These are phyloP conservation scores for Neurospora sp. DNA, from an alignment of 495 filamentous ascomycete genomes.

Conservation along the genomic window DNA sequence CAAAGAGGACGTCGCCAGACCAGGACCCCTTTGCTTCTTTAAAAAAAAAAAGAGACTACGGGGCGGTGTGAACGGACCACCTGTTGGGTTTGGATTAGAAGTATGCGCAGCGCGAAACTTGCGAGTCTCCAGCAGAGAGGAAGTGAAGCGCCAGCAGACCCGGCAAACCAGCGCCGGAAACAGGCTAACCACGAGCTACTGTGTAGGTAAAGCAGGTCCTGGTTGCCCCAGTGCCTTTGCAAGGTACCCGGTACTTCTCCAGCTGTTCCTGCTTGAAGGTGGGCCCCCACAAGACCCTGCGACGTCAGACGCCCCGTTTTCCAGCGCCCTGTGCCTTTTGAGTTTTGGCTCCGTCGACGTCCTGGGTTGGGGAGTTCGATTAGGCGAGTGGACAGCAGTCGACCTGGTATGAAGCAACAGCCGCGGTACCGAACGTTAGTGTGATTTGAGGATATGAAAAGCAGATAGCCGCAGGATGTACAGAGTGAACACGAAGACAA, in stretches of 20 bases:
- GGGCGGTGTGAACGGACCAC: slow-evolving; percentile 2
- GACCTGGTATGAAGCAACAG: neutral
- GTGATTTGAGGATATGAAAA: neutral
- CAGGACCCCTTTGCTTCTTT: slow-evolving; percentile 12
- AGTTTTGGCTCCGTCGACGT: neutral
- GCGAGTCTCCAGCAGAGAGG: neutral
- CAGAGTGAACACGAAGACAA: neutral
- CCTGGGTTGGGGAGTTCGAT: neutral
- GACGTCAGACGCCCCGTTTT: neutral
- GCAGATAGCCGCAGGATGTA: neutral
- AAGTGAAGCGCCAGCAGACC: neutral
- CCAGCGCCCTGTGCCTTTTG: neutral
- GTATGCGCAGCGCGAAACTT: neutral
- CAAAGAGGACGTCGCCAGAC: neutral
- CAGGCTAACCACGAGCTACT: neutral
- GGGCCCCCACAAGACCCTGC: neutral
- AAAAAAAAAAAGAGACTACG: neutral
- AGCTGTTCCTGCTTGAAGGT: neutral
- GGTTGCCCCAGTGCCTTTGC: neutral
- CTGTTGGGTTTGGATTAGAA: neutral
- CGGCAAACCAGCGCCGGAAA: neutral
- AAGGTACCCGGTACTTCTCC: neutral
- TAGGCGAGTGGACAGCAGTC: neutral
- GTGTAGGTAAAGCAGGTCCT: neutral
- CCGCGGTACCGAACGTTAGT: neutral